phyloP scores from a whole-genome alignment of 352 stramenopile species.

The Phytophthora megakarya region DNA sequence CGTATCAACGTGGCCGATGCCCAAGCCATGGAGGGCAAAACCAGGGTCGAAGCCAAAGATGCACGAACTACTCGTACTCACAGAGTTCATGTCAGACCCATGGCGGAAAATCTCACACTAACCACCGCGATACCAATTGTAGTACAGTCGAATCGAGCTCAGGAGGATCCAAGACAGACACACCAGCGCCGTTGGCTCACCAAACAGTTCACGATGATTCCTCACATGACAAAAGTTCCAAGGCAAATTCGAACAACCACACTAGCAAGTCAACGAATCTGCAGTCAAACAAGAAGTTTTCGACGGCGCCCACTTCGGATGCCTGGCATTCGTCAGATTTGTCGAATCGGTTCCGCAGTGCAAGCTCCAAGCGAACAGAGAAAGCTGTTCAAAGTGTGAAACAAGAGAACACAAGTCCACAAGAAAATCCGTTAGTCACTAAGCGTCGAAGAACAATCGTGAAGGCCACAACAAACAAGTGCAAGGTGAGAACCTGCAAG shows the following conservation, averaged over 20 bases:
- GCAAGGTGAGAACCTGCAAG: slow-evolving; percentile 14
- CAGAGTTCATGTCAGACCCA: slow-evolving; percentile 5
- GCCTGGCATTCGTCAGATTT: slow-evolving; percentile 23
- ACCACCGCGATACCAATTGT: not conserved
- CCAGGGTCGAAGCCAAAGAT: not conserved
- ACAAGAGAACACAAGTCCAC: not conserved
- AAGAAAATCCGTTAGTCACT: not conserved
- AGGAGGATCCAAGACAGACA: not conserved
- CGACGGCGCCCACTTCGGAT: not conserved
- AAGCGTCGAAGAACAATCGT: not conserved
- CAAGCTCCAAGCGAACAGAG: slow-evolving; percentile 5
- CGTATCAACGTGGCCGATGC: slow-evolving; percentile 8
- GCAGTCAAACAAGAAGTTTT: slow-evolving; percentile 2
- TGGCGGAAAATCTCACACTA: not conserved
- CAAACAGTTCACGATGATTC: not conserved
- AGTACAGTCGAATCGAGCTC: not conserved
- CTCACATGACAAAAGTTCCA: not conserved
- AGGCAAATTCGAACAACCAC: not conserved
- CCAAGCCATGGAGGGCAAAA: slow-evolving; percentile 8
- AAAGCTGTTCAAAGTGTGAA: not conserved
- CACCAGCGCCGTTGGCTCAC: not conserved
- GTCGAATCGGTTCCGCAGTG: slow-evolving; percentile 20
- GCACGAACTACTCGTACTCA: slow-evolving; percentile 9
- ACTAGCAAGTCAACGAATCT: not conserved
- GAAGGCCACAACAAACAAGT: not conserved